phyloP scores from a whole-genome alignment of 1,284 basidiomycete species.

The Caloboletus firmus region DNA sequence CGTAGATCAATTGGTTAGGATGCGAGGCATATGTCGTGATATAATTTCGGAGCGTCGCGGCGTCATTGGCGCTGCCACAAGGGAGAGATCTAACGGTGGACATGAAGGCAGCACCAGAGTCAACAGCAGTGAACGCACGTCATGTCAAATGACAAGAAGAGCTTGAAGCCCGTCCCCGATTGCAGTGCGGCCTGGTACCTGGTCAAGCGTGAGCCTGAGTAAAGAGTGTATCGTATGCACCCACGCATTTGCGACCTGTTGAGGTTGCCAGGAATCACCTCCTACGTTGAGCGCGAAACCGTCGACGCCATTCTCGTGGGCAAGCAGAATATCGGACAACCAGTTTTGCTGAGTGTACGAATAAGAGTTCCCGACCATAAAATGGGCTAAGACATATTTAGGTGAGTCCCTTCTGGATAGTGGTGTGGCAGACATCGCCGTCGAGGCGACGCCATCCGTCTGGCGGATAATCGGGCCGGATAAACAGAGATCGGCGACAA shows the following conservation, averaged over 20 bases:
- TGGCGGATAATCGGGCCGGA: constrained; percentile 19
- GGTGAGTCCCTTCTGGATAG: constrained; percentile 20
- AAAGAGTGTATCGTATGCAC: constrained; percentile 28
- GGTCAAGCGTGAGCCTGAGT: constrained; percentile 3
- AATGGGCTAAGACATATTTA: constrained; percentile 64
- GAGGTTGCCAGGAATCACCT: constrained; percentile 63
- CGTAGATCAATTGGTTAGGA: constrained; percentile 64
- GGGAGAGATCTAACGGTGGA: constrained; percentile 47
- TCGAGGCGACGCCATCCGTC: not conserved
- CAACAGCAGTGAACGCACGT: constrained; percentile 42
- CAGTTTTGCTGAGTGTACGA: constrained; percentile 62
- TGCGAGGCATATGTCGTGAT: constrained; percentile 58
- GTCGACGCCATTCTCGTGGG: constrained; percentile 60
- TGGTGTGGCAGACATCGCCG: not conserved
- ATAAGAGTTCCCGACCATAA: constrained; percentile 68
- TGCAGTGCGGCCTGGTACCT: constrained; percentile 54
- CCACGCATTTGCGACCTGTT: constrained; percentile 65
- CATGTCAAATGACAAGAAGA: constrained; percentile 84
- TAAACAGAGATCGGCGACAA: constrained; percentile 4
- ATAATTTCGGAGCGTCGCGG: constrained; percentile 54
- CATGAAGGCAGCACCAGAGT: not conserved
- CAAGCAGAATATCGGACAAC: constrained; percentile 55
- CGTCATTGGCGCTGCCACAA: constrained; percentile 56
- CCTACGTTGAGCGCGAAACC: constrained; percentile 71
- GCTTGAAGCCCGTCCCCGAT: constrained; percentile 63